Evolutionary conservation across 2,329 filamentous ascomycete species (phyloP), one percentile per base, ranked within the genome.

Genomic region (Pseudogymnoascus sp.): DNA sequence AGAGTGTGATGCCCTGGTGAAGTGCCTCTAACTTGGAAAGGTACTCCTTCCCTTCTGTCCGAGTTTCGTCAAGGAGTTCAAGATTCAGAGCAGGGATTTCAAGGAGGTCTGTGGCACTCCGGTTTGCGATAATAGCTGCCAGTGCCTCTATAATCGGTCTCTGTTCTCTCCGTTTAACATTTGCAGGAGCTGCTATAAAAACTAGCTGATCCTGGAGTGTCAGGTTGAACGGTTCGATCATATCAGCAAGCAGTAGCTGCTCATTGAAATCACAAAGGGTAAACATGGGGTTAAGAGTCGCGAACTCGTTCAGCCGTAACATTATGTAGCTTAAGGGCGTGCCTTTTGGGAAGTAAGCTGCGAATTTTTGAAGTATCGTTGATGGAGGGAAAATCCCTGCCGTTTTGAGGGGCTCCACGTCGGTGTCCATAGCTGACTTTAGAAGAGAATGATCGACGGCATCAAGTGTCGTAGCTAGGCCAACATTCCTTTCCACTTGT

Each of bases 281-380:
- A 75, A 91, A 97, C 1, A 83, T 81, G 0, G 81, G 75, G 62
- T 87, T 84, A 8, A 89, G 77, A 28, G 81, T 78, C 1, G 85
- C 83, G 7, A 93, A 81, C 63, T 91, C 87, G 66, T 89, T 81
- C 59, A 97, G 79, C 2, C 89, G 89, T 66, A 87, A 80, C 63
- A 97, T 76, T 64, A 97, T 86, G 71, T 92, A 96, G 67, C 87
- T 89, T 68, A 97, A 89, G 0, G 93, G 91, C 0, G 90, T 93
- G 5, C 84, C 82, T 0, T 86, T 83, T 0, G 93, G 91, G 70
- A 96, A 96, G 72, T 93, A 95, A 2, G 84, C 82, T 1, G 89
- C 83, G 72, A 97, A 95, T 6, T 84, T 83, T 71, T 95, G 85
- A 36, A 96, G 78, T 2, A 91, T 81, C 25, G 81, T 74, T 1